Evolutionary conservation across 2,329 filamentous ascomycete species (phyloP).

Genomic region (Trichoderma asperellum): DNA sequence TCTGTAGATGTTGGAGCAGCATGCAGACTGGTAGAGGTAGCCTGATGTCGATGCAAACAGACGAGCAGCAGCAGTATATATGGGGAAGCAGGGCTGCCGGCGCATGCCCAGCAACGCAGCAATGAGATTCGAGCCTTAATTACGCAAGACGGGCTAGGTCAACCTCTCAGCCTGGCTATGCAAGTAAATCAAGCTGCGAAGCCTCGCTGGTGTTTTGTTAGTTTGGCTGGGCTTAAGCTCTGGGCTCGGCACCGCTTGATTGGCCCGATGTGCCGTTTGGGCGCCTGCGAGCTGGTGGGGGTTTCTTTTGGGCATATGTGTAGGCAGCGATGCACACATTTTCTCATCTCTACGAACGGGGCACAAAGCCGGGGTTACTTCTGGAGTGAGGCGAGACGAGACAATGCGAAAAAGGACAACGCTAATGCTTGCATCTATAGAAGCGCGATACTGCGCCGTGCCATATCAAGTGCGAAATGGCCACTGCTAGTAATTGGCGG

Average conservation of each 20-base stretch:
- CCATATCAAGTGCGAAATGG: not conserved
- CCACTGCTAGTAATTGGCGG: not conserved
- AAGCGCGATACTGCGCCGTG: not conserved
- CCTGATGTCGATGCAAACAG: not conserved
- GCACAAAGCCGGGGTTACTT: not conserved
- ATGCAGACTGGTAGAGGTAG: no score
- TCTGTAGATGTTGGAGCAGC: not conserved
- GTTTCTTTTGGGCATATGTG: not conserved
- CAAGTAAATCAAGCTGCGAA: not conserved
- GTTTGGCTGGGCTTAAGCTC: not conserved
- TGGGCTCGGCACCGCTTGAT: not conserved
- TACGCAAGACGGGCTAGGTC: not conserved
- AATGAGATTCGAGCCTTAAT: not conserved
- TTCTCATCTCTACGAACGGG: not conserved
- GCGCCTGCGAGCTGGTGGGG: not conserved
- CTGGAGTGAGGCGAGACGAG: not conserved
- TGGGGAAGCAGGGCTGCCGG: no score
- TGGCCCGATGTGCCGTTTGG: not conserved
- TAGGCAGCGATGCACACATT: not conserved
- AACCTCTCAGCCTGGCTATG: not conserved
- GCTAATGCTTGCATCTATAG: slow-evolving; percentile 1
- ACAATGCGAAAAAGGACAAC: not conserved
- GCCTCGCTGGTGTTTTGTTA: not conserved
- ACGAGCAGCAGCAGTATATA: not conserved
- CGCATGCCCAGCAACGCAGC: not conserved